Evolutionary conservation across 495 filamentous ascomycete species (phyloP).

Genomic region (Talaromyces nanjingensis): DNA sequence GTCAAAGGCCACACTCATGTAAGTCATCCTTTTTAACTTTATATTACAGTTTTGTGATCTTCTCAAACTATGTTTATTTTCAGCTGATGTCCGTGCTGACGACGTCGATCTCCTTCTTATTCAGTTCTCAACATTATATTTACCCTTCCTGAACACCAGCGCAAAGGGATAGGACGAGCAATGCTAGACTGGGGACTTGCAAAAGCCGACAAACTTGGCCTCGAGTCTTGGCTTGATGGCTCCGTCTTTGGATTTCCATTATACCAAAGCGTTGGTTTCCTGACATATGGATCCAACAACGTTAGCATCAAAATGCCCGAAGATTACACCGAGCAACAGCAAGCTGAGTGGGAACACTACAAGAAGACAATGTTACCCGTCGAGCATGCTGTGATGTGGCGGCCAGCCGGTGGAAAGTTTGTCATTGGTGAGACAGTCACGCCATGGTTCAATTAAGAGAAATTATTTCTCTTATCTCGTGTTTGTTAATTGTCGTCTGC

Average conservation of each 20-base stretch:
- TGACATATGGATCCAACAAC: conserved; percentile 10
- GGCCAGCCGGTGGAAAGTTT: conserved; percentile 18
- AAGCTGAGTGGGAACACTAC: conserved; percentile 17
- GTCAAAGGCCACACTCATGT: conserved; percentile 17
- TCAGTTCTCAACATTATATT: conserved; percentile 21
- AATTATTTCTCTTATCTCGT: background rate
- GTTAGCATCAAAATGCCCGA: conserved; percentile 10
- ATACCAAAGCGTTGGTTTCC: conserved; percentile 22
- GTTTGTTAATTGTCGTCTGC: background rate
- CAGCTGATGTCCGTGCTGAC: background rate
- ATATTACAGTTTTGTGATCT: background rate
- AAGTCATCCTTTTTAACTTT: background rate
- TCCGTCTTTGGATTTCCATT: conserved; percentile 16
- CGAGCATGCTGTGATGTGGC: conserved; percentile 19
- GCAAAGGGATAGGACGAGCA: conserved; percentile 19
- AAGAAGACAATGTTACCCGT: conserved; percentile 15
- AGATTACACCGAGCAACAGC: conserved; percentile 8
- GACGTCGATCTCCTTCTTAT: background rate
- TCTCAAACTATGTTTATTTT: background rate
- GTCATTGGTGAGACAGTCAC: conserved; percentile 11
- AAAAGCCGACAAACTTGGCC: conserved; percentile 21
- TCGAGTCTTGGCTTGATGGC: conserved; percentile 23
- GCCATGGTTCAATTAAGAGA: background rate
- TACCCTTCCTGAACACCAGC: conserved; percentile 12
- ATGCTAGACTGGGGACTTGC: conserved; percentile 24